Evolutionary conservation across 257 asterid genomes (phyloP), one percentile per base, ranked within the genome.

Genomic region (Nicotiana benthamiana): DNA sequence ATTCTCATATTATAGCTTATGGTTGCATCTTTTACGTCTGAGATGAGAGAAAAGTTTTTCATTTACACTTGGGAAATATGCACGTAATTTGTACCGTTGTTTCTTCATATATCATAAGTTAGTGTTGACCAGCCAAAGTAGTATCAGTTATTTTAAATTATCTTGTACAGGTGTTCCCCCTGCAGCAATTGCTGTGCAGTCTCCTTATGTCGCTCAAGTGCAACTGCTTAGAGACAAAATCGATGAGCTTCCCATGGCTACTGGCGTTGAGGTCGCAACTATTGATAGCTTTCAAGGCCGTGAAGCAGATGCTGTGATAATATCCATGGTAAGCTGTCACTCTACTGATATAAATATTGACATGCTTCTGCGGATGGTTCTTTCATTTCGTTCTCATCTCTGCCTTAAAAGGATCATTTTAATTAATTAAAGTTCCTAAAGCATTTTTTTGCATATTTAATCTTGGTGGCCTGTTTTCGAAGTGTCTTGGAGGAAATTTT

Each of bases 231-330:
- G 99, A 84, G 99, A 95, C 85, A 91, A 92, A 86, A 87, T 95
- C 70, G 97, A 90, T 80, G 98, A 92, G 86, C 81, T 88, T 79
- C 94, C 99, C 11, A 83, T 88, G 64, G 86, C 97, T 81, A 75
- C 79, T 17, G 97, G 94, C 13, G 92, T 93, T 51, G 98, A 95
- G 87, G 96, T 95, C 78, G 92, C 99, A 76, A 93, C 99, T 30
- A 83, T 93, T 82, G 99, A 95, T 83, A 95, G 99, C 86, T 95
- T 95, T 82, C 99, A 95, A 89, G 99, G 99, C 83, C 97, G 99
- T 74, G 98, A 95, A 88, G 95, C 98, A 51, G 98, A 95, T 90
- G 98, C 98, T 20, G 97, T 95, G 74, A 92, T 95, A 52, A 90
- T 95, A 86, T 95, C 99, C 60, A 93, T 95, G 99, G 99, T 95